Percentiles rank a stretch among this genome's conserved stretches.
These are phyloP conservation scores for Lentinula raphanica DNA, from an alignment of 768 basidiomycete species.

Conservation along the genomic window DNA sequence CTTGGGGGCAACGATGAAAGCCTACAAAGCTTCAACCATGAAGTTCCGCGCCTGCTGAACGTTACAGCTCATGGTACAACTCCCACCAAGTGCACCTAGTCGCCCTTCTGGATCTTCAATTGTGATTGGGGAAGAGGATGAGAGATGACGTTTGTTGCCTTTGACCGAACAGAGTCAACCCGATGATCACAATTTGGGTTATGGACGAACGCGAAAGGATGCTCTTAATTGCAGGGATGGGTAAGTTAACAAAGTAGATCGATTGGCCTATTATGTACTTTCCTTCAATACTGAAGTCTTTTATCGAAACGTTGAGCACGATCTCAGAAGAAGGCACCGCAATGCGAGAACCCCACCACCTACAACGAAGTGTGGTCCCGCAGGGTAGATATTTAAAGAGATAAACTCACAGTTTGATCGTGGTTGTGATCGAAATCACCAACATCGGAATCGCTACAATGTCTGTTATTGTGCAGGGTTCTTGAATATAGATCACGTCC, in stretches of 20 bases:
- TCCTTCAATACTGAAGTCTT: constrained; percentile 4
- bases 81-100: neutral
- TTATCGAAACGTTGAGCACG: constrained; percentile 5
- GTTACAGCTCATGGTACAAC: neutral
- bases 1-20: neutral
- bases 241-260: neutral
- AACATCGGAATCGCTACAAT: constrained; percentile 6
- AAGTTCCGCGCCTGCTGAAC: neutral
- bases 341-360: constrained; percentile 8
- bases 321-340: constrained; percentile 1
- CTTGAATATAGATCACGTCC: neutral
- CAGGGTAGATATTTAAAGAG: too few species aligned
- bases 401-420: constrained; percentile 1
- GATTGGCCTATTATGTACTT: neutral
- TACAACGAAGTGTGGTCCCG: too few species aligned
- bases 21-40: neutral
- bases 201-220: too few species aligned
- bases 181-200: too few species aligned
- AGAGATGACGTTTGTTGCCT: neutral
- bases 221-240: neutral
- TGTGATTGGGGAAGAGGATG: neutral
- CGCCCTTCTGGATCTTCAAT: neutral
- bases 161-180: neutral
- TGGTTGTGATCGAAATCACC: constrained; percentile 7
- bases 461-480: neutral